Base-by-base conservation (phyloP, 2,329 filamentous ascomycete species). In the Nemania abortiva region DNA sequence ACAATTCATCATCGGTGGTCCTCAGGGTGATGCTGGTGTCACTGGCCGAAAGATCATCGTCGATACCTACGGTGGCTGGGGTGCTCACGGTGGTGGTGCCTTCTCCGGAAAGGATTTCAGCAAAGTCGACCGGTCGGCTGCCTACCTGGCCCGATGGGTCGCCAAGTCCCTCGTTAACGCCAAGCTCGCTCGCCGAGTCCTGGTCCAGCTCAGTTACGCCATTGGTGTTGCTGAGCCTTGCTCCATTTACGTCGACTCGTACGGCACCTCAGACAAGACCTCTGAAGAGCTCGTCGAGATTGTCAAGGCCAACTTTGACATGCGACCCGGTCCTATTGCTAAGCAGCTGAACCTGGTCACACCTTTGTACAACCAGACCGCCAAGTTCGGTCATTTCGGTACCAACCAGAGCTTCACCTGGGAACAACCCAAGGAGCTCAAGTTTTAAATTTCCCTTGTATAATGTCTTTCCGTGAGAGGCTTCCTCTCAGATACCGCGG, bases 31-130 rank as follows among this genome's bases (percentile, higher is more conserved):
- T 79, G 96, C 96, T 79, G 96, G 96, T 90, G 89, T 99, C 74
- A 99, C 96, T 74, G 96, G 96, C 83, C 95, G 96, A 81, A 99
- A 99, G 91, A 99, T 99, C 90, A 91, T 98, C 76, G 96, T 99
- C 82, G 96, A 99, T 87, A 98, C 96, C 83, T 99, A 99, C 87
- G 96, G 96, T 88, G 96, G 96, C 80, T 98, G 96, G 96, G 96
- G 96, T 87, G 96, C 96, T 78, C 96, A 99, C 89, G 96, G 96
- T 89, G 96, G 96, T 88, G 96, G 96, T 92, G 96, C 96, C 84
- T 99, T 99, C 92, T 98, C 96, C 79, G 96, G 96, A 80, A 99
- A 99, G 92, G 96, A 99, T 84, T 99, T 98, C 91, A 98, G 94
- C 89, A 99, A 99, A 90, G 96, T 99, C 85, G 96, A 99, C 83